A percentile compares a stretch with the other conserved stretches of the same genome.
Evolutionary conservation across 768 basidiomycete species (phyloP).

Genomic region (Amylocystis lapponica): DNA sequence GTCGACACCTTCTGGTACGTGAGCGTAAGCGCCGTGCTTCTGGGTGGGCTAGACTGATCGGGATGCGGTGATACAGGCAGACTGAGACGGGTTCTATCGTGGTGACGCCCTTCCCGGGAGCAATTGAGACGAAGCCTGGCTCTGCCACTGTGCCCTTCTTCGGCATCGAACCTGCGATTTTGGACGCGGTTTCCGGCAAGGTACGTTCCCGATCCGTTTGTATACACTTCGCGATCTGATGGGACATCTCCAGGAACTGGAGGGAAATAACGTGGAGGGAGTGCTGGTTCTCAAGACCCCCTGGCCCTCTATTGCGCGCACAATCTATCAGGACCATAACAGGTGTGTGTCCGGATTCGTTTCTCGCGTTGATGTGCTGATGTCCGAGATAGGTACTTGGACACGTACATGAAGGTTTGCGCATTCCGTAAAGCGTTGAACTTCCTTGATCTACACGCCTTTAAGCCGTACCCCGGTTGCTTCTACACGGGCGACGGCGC

Average conservation of each 20-base stretch:
- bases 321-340: constrained; percentile 85
- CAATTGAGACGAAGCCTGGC: constrained; percentile 93
- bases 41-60: constrained; percentile 2
- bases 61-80: constrained; percentile 52
- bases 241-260: constrained; percentile 40
- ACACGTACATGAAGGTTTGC: constrained; percentile 63
- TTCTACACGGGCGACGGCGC: constrained; percentile 99
- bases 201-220: constrained; percentile 23
- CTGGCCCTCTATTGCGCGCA: constrained; percentile 95
- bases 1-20: constrained; percentile 85
- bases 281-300: constrained; percentile 81
- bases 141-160: constrained; percentile 98
- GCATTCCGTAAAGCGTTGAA: neutral
- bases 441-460: constrained; percentile 23
- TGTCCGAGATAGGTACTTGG: constrained; percentile 53
- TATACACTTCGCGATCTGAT: neutral
- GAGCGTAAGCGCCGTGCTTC: neutral
- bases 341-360: neutral
- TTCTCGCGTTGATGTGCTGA: constrained; percentile 1
- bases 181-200: constrained; percentile 79
- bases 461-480: constrained; percentile 74
- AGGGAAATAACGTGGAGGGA: constrained; percentile 84
- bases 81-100: constrained; percentile 97
- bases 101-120: constrained; percentile 93
- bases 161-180: constrained; percentile 82